Evolutionary conservation across 176 grass and related monocot species (phyloP).

Genomic region (barley (Hordeum vulgare)): DNA sequence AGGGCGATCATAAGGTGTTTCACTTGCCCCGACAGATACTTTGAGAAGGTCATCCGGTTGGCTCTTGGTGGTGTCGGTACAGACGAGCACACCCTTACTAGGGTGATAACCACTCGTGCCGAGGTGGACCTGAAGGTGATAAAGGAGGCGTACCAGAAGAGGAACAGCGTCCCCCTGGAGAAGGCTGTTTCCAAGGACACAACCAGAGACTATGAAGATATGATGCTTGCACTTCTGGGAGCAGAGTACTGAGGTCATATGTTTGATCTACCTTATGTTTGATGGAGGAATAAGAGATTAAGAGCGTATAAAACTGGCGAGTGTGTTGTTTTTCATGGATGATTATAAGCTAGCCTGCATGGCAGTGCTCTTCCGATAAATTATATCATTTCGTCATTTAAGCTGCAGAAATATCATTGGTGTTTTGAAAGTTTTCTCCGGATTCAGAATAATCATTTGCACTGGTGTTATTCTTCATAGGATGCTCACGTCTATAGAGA

Average conservation of each 20-base stretch:
- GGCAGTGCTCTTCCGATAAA: constrained; percentile 5
- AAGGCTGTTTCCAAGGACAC: constrained; percentile 65
- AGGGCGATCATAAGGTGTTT: constrained; percentile 67
- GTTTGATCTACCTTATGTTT: neutral
- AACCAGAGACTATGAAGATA: constrained; percentile 63
- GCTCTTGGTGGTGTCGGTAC: constrained; percentile 60
- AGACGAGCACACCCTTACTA: constrained; percentile 73
- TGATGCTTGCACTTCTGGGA: constrained; percentile 68
- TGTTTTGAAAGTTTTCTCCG: neutral
- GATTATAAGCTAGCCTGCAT: constrained; percentile 17
- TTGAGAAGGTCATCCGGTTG: constrained; percentile 59
- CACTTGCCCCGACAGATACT: constrained; percentile 74
- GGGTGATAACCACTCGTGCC: constrained; percentile 62
- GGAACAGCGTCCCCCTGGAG: constrained; percentile 73
- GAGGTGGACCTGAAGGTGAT: constrained; percentile 77
- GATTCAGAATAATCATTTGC: neutral
- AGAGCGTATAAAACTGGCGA: neutral
- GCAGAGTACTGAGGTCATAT: constrained; percentile 29
- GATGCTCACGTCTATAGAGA: neutral
- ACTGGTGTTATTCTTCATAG: too few species aligned
- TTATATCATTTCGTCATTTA: neutral
- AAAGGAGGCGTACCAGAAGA: constrained; percentile 71
- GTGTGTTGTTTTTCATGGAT: constrained; percentile 16
- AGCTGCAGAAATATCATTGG: neutral
- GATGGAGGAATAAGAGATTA: constrained; percentile 10